A percentile compares a stretch with the other conserved stretches of the same genome.
Conservation (phyloP, 495 filamentous ascomycete species). For the Echria macrotheca region DNA sequence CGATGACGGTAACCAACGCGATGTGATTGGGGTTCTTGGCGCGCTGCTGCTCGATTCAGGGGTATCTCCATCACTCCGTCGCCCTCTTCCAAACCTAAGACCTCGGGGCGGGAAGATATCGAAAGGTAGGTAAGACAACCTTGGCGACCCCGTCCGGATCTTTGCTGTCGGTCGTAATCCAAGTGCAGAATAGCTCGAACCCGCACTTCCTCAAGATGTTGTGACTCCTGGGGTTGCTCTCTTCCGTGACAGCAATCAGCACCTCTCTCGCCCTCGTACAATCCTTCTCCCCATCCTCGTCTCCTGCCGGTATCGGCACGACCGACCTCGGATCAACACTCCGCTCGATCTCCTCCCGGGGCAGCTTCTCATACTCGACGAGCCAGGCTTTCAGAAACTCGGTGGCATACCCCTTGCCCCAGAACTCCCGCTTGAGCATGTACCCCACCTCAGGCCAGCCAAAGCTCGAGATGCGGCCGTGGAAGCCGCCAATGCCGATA, state of each 20-base stretch:
- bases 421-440: slow-evolving; percentile 38
- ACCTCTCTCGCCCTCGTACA: slow-evolving; percentile 11
- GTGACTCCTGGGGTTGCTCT: slow-evolving; percentile 31
- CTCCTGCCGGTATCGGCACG: too few species aligned
- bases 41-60: too few species aligned
- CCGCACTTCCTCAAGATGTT: slow-evolving; percentile 35
- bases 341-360: slow-evolving; percentile 30
- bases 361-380: slow-evolving; percentile 32
- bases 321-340: slow-evolving; percentile 21
- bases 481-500: slow-evolving; percentile 36
- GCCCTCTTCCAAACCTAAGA: too few species aligned
- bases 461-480: slow-evolving; percentile 13
- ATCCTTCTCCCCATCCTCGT: slow-evolving; percentile 15
- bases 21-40: too few species aligned
- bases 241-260: slow-evolving; percentile 33
- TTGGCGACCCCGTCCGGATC: too few species aligned
- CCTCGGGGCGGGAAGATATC: too few species aligned
- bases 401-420: slow-evolving; percentile 42
- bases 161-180: too few species aligned
- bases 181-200: too few species aligned
- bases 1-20: too few species aligned
- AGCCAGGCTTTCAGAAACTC: slow-evolving; percentile 42
- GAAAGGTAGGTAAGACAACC: too few species aligned
- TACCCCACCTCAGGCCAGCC: slow-evolving; percentile 49
- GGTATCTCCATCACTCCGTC: too few species aligned